Conservation (phyloP, 441 rosid genomes). For the Erodium moschatum region DNA sequence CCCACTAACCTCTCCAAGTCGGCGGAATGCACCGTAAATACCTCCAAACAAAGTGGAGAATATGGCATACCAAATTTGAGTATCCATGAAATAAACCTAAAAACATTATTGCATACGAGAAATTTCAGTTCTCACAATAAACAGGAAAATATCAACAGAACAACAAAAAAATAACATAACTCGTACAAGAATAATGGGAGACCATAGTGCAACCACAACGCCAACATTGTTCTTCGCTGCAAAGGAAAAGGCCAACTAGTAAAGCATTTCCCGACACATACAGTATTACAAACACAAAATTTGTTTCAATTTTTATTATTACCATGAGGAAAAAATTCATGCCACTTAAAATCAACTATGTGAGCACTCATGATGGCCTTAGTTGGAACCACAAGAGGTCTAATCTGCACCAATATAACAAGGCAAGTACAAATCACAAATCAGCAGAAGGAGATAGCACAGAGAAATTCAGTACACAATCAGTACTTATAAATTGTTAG, state of each 20-base stretch:
- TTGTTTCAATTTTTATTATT: constrained; percentile 23
- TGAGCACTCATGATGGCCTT: constrained; percentile 64
- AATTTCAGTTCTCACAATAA: constrained; percentile 17
- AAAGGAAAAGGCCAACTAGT: constrained; percentile 24
- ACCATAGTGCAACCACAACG: constrained; percentile 93
- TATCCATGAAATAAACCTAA: constrained; percentile 31
- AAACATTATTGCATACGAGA: constrained; percentile 15
- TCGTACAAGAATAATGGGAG: constrained; percentile 89
- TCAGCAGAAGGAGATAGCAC: background rate
- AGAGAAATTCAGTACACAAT: no score
- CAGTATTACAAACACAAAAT: constrained; percentile 11
- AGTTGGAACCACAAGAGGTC: constrained; percentile 91
- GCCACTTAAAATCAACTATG: constrained; percentile 71
- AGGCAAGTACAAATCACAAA: background rate
- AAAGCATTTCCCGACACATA: constrained; percentile 10
- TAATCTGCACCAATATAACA: constrained; percentile 51
- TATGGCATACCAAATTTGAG: constrained; percentile 99
- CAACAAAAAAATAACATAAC: constrained; percentile 12
- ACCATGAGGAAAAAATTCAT: constrained; percentile 98
- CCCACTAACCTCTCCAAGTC: constrained; percentile 87
- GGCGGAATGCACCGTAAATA: constrained; percentile 95
- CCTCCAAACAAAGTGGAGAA: constrained; percentile 97
- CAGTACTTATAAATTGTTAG: no score
- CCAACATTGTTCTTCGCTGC: constrained; percentile 98
- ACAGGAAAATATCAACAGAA: constrained; percentile 11